phyloP scores from a whole-genome alignment of 2,329 filamentous ascomycete species.

The Penicillium fuscoglaucum region DNA sequence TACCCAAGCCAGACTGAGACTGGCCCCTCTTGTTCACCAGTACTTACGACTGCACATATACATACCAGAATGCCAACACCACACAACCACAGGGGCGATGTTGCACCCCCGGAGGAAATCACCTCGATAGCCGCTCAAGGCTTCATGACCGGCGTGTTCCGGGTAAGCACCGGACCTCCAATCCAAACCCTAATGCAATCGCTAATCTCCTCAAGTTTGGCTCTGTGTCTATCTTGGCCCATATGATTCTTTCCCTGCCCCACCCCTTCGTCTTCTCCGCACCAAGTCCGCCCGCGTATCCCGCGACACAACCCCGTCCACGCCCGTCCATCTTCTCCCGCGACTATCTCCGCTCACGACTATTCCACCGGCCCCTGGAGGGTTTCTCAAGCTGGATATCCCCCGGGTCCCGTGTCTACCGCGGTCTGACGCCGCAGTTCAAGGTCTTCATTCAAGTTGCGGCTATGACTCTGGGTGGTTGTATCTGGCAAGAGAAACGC shows the following conservation, averaged over 20 bases:
- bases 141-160: constrained; percentile 46
- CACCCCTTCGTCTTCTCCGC: constrained; percentile 44
- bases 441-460: constrained; percentile 52
- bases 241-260: constrained; percentile 47
- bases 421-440: constrained; percentile 51
- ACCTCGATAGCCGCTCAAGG: constrained; percentile 43
- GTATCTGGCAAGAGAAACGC: constrained; percentile 50
- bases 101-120: constrained; percentile 46
- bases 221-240: constrained; percentile 48
- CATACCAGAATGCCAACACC: constrained; percentile 43
- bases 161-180: constrained; percentile 32
- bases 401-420: constrained; percentile 45
- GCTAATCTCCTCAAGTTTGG: constrained; percentile 38
- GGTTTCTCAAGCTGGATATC: constrained; percentile 52
- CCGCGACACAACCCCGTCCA: constrained; percentile 22
- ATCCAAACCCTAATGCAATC: neutral
- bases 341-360: constrained; percentile 32
- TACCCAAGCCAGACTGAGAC: neutral
- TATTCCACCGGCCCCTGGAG: constrained; percentile 46
- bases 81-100: constrained; percentile 39
- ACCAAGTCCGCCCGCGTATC: constrained; percentile 28
- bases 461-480: constrained; percentile 50
- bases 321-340: constrained; percentile 32
- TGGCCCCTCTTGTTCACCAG: neutral
- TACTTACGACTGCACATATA: neutral